Conservation (phyloP, 2,329 filamentous ascomycete species). For the Ceratocystis diversiconidia region DNA sequence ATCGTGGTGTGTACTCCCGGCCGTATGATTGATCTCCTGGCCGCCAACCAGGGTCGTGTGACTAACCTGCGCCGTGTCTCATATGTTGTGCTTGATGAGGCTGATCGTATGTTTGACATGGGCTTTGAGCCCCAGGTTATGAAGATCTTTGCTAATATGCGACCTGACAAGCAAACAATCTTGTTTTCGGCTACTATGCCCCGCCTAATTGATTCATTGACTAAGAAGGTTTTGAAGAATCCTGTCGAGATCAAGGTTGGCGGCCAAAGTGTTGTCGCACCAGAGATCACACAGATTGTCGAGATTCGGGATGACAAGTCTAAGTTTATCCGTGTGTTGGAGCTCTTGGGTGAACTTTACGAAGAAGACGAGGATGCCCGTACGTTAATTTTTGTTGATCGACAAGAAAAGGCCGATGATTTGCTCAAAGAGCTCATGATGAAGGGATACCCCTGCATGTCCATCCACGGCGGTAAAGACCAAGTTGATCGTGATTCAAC, state of each 20-base stretch:
- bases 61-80: conserved; percentile 81
- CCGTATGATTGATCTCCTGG: conserved; percentile 86
- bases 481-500: conserved; percentile 87
- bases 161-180: conserved; percentile 84
- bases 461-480: conserved; percentile 86
- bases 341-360: conserved; percentile 77
- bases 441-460: conserved; percentile 82
- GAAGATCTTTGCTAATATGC: conserved; percentile 85
- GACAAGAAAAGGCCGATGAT: conserved; percentile 78
- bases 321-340: conserved; percentile 73
- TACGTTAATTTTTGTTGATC: conserved; percentile 79
- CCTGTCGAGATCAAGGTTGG: conserved; percentile 89
- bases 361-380: conserved; percentile 78
- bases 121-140: conserved; percentile 96
- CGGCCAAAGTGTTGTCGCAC: conserved; percentile 72
- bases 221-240: conserved; percentile 71
- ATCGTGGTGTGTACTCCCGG: conserved; percentile 92
- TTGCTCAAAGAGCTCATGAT: conserved; percentile 63
- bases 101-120: conserved; percentile 99
- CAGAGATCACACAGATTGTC: conserved; percentile 85
- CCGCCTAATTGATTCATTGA: conserved; percentile 77
- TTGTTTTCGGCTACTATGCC: conserved; percentile 96
- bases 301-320: conserved; percentile 69
- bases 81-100: conserved; percentile 92
- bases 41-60: conserved; percentile 85